Base-by-base conservation (phyloP, 345 rosid genomes). In the Populus davidiana region DNA sequence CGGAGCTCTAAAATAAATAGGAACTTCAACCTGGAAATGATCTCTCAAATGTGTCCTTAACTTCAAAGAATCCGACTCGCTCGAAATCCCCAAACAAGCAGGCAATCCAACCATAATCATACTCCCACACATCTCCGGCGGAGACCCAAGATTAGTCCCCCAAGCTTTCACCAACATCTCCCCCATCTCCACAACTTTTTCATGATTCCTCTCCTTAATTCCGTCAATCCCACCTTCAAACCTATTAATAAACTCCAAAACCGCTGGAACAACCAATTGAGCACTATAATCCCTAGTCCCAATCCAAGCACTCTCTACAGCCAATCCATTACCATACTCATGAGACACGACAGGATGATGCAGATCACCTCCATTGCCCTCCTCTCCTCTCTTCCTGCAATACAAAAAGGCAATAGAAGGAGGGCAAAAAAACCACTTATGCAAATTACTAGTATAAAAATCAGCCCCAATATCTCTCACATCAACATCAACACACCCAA, bases 41-140 rank as follows among this genome's bases (percentile, higher is more conserved):
- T 89, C 93, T 81, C 99, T 87, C 88, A 96, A 85, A 81, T 88
- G 85, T 2, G 84, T 70, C 83, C 99, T 90, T 20, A 96, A 85
- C 75, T 77, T 88, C 82, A 83, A 73, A 75, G 87, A 72, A 84
- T 93, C 94, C 0, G 81, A 73, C 4, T 89, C 96, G 68, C 87
- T 80, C 2, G 79, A 72, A 78, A 93, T 91, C 27, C 85, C 86
- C 86, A 93, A 84, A 70, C 88, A 82, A 52, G 86, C 83, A 5
- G 99, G 99, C 77, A 96, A 84, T 5, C 99, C 99, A 1, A 96
- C 94, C 99, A 96, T 96, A 75, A 91, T 78, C 99, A 93, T 92
- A 80, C 93, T 91, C 7, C 89, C 78, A 50, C 93, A 90, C 98
- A 96, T 92, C 73, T 93, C 88, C 0, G 91, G 88, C 0, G 97